phyloP scores from a whole-genome alignment of 305 asterid genomes.

The Rubia balearica region DNA sequence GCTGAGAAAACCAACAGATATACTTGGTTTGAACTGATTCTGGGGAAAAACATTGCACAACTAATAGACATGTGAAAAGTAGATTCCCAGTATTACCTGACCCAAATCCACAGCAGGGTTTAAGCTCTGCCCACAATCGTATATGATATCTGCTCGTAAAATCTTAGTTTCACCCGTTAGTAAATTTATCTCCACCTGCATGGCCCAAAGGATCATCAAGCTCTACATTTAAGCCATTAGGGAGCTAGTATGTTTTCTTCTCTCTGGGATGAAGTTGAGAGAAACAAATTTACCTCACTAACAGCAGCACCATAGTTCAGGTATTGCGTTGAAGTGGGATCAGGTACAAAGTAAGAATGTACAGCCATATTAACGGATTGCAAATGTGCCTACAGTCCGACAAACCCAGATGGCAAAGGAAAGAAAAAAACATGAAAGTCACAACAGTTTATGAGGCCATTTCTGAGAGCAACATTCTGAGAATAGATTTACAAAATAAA shows the following conservation, averaged over 20 bases:
- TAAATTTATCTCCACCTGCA: slow-evolving; percentile 60
- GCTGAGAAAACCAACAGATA: not conserved
- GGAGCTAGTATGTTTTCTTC: not conserved
- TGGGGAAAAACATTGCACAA: not conserved
- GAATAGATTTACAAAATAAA: not conserved
- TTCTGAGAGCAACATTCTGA: slow-evolving; percentile 1
- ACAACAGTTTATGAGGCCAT: slow-evolving; percentile 6
- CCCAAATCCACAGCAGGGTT: slow-evolving; percentile 79
- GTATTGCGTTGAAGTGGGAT: slow-evolving; percentile 29
- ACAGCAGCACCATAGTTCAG: slow-evolving; percentile 69
- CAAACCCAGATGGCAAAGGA: slow-evolving; percentile 9
- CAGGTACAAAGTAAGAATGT: slow-evolving; percentile 54
- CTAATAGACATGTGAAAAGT: not conserved
- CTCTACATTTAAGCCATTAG: not conserved
- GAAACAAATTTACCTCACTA: slow-evolving; percentile 47
- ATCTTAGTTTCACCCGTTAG: slow-evolving; percentile 54
- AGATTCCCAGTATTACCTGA: slow-evolving; percentile 35
- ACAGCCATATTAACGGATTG: slow-evolving; percentile 45
- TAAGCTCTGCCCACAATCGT: slow-evolving; percentile 79
- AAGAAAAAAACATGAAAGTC: not conserved
- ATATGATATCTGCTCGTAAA: slow-evolving; percentile 48
- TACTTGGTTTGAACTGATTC: not conserved
- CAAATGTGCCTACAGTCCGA: slow-evolving; percentile 43
- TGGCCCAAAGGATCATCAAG: not conserved
- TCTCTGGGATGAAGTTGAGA: not conserved